A percentile compares a stretch with the other conserved stretches of the same genome.
phyloP scores from a whole-genome alignment of 2,329 filamentous ascomycete species.

The Fusarium brachygibbosum region DNA sequence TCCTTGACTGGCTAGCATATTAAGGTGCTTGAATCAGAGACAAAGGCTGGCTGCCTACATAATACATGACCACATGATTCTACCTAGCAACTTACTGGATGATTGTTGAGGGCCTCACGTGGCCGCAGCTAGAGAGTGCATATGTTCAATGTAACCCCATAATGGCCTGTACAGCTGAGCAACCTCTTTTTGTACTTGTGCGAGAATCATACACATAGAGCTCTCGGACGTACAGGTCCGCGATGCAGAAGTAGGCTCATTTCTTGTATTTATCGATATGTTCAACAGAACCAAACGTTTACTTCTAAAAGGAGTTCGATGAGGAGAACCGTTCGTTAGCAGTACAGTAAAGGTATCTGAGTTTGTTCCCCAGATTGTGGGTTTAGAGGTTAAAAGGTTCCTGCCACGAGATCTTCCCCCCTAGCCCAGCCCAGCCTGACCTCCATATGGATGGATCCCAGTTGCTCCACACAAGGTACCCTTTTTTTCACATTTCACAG shows the following conservation, averaged over 20 bases:
- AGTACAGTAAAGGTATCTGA: not conserved
- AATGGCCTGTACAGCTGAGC: constrained; percentile 32
- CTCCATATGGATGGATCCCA: too few relatives aligned
- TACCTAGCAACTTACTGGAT: constrained; percentile 11
- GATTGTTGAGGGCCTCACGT: constrained; percentile 37
- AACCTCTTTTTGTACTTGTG: constrained; percentile 3
- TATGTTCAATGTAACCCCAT: constrained; percentile 32
- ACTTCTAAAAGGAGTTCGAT: not conserved
- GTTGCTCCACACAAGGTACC: constrained; percentile 31
- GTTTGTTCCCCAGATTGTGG: constrained; percentile 7
- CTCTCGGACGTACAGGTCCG: not conserved
- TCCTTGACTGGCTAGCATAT: not conserved
- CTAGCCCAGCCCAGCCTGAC: constrained; percentile 18
- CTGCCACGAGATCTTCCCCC: constrained; percentile 10
- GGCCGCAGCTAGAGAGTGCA: constrained; percentile 21
- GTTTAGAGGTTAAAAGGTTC: constrained; percentile 9
- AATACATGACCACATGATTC: constrained; percentile 23
- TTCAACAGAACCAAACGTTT: not conserved
- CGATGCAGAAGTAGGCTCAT: not conserved
- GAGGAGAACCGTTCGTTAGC: not conserved
- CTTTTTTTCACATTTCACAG: constrained; percentile 18
- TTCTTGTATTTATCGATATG: not conserved
- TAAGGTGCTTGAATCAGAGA: not conserved
- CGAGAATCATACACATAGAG: not conserved
- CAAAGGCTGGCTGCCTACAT: not conserved